phyloP scores from a whole-genome alignment of 257 asterid species.

The Solanum ossicruentum region DNA sequence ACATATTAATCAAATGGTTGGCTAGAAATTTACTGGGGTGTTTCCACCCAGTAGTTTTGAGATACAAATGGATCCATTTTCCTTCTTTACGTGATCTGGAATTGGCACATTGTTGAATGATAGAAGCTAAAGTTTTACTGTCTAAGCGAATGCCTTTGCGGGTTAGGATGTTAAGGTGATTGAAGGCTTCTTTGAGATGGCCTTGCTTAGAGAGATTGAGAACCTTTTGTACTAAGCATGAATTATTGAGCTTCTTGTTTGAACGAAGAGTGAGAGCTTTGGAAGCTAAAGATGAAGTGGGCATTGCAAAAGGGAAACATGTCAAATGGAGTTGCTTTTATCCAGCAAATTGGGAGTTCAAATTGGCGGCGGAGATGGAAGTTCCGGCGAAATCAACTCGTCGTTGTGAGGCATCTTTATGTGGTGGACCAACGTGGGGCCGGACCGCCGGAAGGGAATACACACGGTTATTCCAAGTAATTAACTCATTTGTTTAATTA shows the following conservation, averaged over 20 bases:
- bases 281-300: slow-evolving; percentile 1
- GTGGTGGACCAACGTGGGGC: neutral
- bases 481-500: neutral
- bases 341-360: slow-evolving; percentile 16
- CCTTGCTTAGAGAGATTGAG: slow-evolving; percentile 37
- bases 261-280: slow-evolving; percentile 3
- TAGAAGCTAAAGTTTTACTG: slow-evolving; percentile 29
- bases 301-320: slow-evolving; percentile 55
- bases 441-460: neutral
- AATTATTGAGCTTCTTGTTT: slow-evolving; percentile 5
- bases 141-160: slow-evolving; percentile 43
- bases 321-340: slow-evolving; percentile 22
- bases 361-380: slow-evolving; percentile 14
- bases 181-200: slow-evolving; percentile 44
- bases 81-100: slow-evolving; percentile 31
- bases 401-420: neutral
- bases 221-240: slow-evolving; percentile 32
- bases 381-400: slow-evolving; percentile 12
- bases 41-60: slow-evolving; percentile 44
- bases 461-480: neutral
- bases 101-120: slow-evolving; percentile 40
- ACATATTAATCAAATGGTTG: slow-evolving; percentile 61
- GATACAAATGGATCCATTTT: slow-evolving; percentile 42
- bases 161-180: slow-evolving; percentile 28
- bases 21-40: slow-evolving; percentile 39